Evolutionary conservation across 2,329 filamentous ascomycete species (phyloP).

Genomic region (Pyricularia sp.): DNA sequence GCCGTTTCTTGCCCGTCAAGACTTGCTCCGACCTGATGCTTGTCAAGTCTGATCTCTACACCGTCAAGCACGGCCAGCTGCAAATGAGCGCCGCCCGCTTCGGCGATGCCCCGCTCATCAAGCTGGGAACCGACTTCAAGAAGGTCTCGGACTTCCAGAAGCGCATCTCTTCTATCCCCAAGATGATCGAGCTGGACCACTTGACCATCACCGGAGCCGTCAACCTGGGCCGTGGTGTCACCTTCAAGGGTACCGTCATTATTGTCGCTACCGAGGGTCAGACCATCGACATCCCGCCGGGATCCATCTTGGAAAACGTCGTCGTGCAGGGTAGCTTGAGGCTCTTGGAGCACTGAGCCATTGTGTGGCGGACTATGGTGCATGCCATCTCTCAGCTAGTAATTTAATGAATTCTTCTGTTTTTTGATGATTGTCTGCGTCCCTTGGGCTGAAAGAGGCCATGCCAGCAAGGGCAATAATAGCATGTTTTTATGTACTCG

Average conservation of each 20-base stretch:
- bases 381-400: background rate
- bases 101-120: constrained; percentile 94
- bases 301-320: constrained; percentile 96
- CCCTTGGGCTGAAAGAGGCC: background rate
- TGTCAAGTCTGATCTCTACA: constrained; percentile 99
- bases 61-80: constrained; percentile 94
- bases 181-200: constrained; percentile 87
- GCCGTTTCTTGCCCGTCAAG: constrained; percentile 99
- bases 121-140: constrained; percentile 99
- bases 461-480: background rate
- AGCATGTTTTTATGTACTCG: background rate
- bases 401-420: background rate
- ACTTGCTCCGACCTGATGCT: constrained; percentile 99
- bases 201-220: constrained; percentile 96
- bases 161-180: constrained; percentile 77
- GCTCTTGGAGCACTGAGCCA: constrained; percentile 52
- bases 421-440: background rate
- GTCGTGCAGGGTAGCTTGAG: constrained; percentile 95
- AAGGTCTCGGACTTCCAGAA: constrained; percentile 97
- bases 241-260: constrained; percentile 96
- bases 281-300: constrained; percentile 95
- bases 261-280: constrained; percentile 96
- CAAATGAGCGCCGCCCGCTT: constrained; percentile 96
- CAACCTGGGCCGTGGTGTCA: constrained; percentile 91
- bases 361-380: background rate